phyloP scores from a whole-genome alignment of 768 basidiomycete species.

The Suillus alpinus region DNA sequence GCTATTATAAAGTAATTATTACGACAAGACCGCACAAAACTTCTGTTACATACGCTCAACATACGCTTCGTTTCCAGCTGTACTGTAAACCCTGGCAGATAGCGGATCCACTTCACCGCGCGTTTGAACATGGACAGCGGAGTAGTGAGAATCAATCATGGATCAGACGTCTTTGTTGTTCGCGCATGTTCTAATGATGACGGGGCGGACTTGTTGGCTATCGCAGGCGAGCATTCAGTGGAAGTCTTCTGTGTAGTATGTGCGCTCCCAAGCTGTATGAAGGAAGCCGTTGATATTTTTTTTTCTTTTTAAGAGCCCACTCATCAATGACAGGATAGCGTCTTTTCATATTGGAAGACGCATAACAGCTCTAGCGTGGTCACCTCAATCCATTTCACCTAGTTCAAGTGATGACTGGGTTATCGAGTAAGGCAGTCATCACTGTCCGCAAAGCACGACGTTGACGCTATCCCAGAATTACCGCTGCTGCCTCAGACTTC shows the following conservation, averaged over 20 bases:
- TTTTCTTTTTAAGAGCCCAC: conserved; percentile 34
- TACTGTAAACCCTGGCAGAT: conserved; percentile 5
- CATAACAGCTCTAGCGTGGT: conserved; percentile 78
- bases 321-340: conserved; percentile 51
- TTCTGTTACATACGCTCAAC: neutral
- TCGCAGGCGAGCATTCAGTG: conserved; percentile 72
- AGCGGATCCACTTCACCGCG: neutral
- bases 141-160: conserved; percentile 55
- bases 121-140: conserved; percentile 39
- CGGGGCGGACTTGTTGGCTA: conserved; percentile 63
- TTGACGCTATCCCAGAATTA: conserved; percentile 46
- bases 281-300: conserved; percentile 10
- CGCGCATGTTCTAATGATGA: conserved; percentile 64
- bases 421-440: conserved; percentile 54
- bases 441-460: neutral
- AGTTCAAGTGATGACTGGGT: conserved; percentile 62
- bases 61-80: conserved; percentile 56
- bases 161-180: conserved; percentile 58
- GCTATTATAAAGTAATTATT: no score
- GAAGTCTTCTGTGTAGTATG: conserved; percentile 65
- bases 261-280: conserved; percentile 11
- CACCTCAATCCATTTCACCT: conserved; percentile 65
- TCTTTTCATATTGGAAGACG: conserved; percentile 71
- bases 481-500: conserved; percentile 65
- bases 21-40: neutral